Evolutionary conservation across 352 stramenopile genomes (phyloP).

Genomic region (Thalassiosira pacifica): DNA sequence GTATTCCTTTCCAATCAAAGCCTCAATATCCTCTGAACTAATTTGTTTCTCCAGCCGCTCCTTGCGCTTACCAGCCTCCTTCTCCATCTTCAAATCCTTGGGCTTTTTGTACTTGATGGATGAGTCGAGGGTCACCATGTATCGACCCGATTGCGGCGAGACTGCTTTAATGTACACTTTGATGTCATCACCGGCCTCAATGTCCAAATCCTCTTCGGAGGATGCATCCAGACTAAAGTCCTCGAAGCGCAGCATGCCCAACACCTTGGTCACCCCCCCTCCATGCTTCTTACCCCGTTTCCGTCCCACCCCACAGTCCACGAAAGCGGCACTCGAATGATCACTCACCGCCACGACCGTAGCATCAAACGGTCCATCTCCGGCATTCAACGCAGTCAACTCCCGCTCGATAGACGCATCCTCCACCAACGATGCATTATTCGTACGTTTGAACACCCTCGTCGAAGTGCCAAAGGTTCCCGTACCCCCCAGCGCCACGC

Average conservation of each 20-base stretch:
- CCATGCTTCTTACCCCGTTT: conserved; percentile 51
- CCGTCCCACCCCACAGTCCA: conserved; percentile 78
- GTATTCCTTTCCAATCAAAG: conserved; percentile 71
- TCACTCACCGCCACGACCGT: conserved; percentile 77
- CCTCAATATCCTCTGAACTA: conserved; percentile 63
- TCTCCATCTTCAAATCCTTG: conserved; percentile 79
- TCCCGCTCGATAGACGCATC: conserved; percentile 43
- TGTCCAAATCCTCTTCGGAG: conserved; percentile 19
- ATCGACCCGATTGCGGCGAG: conserved; percentile 76
- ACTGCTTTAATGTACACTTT: conserved; percentile 79
- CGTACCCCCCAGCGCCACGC: conserved; percentile 10
- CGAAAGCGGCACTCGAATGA: conserved; percentile 67
- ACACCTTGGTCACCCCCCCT: conserved; percentile 61
- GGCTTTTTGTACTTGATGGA: conserved; percentile 74
- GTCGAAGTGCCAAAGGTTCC: conserved; percentile 39
- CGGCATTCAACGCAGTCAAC: conserved; percentile 71
- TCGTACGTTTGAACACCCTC: conserved; percentile 36
- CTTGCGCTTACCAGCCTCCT: conserved; percentile 71
- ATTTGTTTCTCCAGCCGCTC: conserved; percentile 69
- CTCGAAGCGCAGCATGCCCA: conserved; percentile 78
- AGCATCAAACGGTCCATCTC: conserved; percentile 72
- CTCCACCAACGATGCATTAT: conserved; percentile 20
- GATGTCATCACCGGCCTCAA: conserved; percentile 72
- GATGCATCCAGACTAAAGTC: conserved; percentile 39
- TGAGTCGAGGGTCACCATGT: conserved; percentile 76